Evolutionary conservation across 345 rosid species (phyloP).

Genomic region (Nephelium lappaceum): DNA sequence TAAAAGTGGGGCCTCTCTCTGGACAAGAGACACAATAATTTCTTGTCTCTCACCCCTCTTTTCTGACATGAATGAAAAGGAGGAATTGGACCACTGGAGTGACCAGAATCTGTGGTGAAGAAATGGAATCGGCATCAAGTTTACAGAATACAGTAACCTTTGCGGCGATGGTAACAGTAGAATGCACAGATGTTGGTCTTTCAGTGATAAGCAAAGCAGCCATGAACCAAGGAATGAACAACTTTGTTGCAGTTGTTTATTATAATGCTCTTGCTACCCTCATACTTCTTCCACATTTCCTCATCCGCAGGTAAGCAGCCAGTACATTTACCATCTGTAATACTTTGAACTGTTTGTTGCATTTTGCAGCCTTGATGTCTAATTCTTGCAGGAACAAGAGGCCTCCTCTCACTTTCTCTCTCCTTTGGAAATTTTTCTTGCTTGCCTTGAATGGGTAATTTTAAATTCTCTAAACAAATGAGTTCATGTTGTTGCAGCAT

Average conservation of each 20-base stretch:
- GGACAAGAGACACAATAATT: not conserved
- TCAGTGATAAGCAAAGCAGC: conserved; percentile 52
- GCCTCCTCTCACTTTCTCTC: conserved; percentile 31
- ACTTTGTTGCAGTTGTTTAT: conserved; percentile 51
- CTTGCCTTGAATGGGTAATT: conserved; percentile 43
- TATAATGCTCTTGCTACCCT: conserved; percentile 48
- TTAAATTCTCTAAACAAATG: not conserved
- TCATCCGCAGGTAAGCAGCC: conserved; percentile 38
- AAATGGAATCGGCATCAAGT: conserved; percentile 22
- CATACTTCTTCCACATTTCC: conserved; percentile 44
- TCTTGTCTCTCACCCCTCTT: not conserved
- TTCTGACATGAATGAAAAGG: not conserved
- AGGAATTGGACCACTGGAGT: not conserved
- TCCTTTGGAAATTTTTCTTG: conserved; percentile 43
- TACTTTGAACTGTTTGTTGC: not conserved
- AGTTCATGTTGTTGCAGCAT: not conserved
- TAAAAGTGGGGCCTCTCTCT: not conserved
- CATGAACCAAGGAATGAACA: conserved; percentile 53
- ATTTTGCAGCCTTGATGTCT: not conserved
- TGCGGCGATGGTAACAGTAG: conserved; percentile 51
- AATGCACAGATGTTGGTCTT: conserved; percentile 44
- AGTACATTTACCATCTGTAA: not conserved
- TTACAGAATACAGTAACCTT: conserved; percentile 27
- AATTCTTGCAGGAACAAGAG: conserved; percentile 34
- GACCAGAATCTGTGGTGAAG: not conserved